phyloP scores from a whole-genome alignment of 2,329 filamentous ascomycete species.

The Fusarium sp. region DNA sequence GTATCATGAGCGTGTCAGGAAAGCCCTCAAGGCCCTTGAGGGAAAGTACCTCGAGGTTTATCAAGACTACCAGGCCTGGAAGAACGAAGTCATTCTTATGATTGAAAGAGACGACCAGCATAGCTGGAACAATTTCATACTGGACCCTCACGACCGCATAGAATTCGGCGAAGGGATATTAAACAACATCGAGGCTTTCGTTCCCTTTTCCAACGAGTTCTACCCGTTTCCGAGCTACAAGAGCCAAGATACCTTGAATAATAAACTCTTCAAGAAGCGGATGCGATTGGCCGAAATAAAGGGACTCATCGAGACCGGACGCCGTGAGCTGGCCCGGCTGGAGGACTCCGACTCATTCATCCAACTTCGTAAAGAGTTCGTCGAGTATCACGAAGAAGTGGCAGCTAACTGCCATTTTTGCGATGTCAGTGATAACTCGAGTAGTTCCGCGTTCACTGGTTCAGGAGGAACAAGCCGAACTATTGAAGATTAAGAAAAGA shows the following conservation, averaged over 20 bases:
- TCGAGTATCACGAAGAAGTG: background rate
- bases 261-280: background rate
- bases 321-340: conserved; percentile 18
- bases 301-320: background rate
- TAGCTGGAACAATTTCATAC: conserved; percentile 20
- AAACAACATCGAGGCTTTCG: background rate
- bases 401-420: background rate
- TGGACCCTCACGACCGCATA: background rate
- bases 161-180: background rate
- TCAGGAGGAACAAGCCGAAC: background rate
- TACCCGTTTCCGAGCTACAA: background rate
- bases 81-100: background rate
- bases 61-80: background rate
- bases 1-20: conserved; percentile 7
- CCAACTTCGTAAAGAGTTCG: conserved; percentile 9
- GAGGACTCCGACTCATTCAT: conserved; percentile 9
- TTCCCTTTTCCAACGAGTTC: background rate
- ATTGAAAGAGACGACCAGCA: background rate
- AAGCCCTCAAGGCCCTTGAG: conserved; percentile 12
- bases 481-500: background rate
- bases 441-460: background rate
- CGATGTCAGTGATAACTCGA: background rate
- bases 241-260: background rate
- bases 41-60: background rate
- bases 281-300: background rate